Conservation (phyloP, 139 green algal species). For the Auxenochlorella pyrenoidosa region DNA sequence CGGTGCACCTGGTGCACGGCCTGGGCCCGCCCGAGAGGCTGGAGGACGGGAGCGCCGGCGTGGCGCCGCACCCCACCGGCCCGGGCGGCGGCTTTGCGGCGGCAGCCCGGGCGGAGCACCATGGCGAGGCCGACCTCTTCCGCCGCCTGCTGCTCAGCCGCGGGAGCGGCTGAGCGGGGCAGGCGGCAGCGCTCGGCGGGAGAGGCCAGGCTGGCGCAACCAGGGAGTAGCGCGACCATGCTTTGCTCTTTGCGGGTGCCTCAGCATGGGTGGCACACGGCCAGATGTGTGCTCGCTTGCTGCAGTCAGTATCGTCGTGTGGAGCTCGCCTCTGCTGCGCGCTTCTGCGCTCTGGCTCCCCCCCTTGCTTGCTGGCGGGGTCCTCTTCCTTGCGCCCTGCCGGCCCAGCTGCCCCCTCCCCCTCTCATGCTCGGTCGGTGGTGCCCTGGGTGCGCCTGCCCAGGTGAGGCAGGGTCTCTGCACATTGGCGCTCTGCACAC, state of each 20-base stretch:
- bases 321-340: no score
- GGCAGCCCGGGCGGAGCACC: slow-evolving; percentile 21
- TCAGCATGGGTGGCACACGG: no score
- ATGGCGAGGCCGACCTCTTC: slow-evolving; percentile 18
- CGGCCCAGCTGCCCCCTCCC: no score
- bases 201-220: no score
- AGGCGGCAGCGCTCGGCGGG: not conserved
- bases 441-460: not conserved
- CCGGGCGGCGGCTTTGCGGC: not conserved
- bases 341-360: no score
- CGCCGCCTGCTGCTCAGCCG: slow-evolving; percentile 30
- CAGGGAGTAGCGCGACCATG: no score
- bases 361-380: no score
- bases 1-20: slow-evolving; percentile 31
- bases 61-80: slow-evolving; percentile 12
- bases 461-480: not conserved
- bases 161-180: not conserved
- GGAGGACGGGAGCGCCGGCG: slow-evolving; percentile 11
- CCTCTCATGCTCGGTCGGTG: not conserved
- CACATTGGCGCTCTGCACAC: not conserved
- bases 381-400: no score
- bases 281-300: no score
- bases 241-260: no score
- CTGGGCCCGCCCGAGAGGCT: slow-evolving; percentile 11
- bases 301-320: no score